phyloP scores from a whole-genome alignment of 1,284 basidiomycete species.

The Hypsizygus ulmarius region DNA sequence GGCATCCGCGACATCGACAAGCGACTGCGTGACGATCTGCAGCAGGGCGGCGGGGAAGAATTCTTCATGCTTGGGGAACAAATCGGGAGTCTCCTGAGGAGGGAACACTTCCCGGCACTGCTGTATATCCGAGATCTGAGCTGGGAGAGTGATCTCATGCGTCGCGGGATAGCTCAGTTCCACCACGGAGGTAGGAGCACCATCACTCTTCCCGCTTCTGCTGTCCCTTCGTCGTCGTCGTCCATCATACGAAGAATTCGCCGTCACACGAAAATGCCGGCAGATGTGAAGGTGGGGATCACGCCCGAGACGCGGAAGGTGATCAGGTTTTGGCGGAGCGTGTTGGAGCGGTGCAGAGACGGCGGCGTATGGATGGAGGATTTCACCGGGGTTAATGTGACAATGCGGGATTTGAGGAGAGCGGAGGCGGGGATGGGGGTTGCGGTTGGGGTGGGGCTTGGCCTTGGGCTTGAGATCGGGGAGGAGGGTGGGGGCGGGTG shows the following conservation, averaged over 20 bases:
- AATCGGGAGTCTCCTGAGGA: constrained; percentile 53
- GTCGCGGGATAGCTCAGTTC: constrained; percentile 22
- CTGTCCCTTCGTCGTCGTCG: no score
- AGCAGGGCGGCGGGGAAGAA: constrained; percentile 37
- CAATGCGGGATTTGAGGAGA: constrained; percentile 30
- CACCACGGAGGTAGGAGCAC: constrained; percentile 15
- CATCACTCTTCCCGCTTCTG: no score
- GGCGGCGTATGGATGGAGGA: constrained; percentile 58
- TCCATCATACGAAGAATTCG: no score
- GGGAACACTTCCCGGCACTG: constrained; percentile 59
- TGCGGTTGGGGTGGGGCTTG: neutral
- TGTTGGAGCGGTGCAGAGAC: constrained; percentile 45
- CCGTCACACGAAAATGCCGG: no score
- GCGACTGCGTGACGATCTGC: constrained; percentile 42
- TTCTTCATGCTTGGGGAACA: constrained; percentile 69
- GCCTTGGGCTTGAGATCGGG: no score
- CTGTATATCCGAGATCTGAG: constrained; percentile 63
- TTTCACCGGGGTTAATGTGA: constrained; percentile 44
- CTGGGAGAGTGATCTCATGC: constrained; percentile 38
- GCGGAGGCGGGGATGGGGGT: constrained; percentile 19
- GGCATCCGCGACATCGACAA: constrained; percentile 70
- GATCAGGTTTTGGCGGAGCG: constrained; percentile 48
- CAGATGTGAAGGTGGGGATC: no score
- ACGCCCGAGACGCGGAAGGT: constrained; percentile 30
- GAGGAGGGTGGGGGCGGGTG: no score